Conservation (phyloP, 306 rosid genomes). For the Lagenaria siceraria region DNA sequence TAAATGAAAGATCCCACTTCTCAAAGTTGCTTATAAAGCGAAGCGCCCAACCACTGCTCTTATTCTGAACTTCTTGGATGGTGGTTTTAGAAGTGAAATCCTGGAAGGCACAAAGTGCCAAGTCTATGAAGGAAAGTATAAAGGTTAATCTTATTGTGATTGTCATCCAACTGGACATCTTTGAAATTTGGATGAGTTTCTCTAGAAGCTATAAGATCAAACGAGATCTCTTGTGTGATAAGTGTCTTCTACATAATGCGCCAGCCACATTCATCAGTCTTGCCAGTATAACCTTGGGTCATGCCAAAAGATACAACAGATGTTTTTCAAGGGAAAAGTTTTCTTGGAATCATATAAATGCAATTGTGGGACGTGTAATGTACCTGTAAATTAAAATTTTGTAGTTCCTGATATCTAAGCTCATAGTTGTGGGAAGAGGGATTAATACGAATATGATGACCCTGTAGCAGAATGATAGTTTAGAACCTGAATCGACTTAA, state of each 20-base stretch:
- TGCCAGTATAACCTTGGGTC: background rate
- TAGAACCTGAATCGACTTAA: background rate
- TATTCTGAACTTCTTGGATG: background rate
- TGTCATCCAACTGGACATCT: background rate
- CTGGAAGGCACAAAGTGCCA: background rate
- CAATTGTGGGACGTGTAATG: background rate
- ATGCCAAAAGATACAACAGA: background rate
- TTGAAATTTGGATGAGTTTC: background rate
- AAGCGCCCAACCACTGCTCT: background rate
- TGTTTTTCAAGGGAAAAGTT: background rate
- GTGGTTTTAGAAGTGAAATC: background rate
- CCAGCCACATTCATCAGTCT: background rate
- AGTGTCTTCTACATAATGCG: background rate
- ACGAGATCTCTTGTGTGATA: background rate
- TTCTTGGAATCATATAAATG: background rate
- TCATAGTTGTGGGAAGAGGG: background rate
- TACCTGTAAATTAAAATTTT: background rate
- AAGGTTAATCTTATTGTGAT: background rate
- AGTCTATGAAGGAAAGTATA: background rate
- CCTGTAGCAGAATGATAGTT: background rate
- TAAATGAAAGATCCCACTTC: background rate
- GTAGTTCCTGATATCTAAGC: background rate
- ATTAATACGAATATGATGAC: background rate
- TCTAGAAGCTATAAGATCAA: background rate
- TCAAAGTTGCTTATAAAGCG: background rate